phyloP scores from a whole-genome alignment of 2,329 filamentous ascomycete genomes.

The Pseudocercospora fuligena region DNA sequence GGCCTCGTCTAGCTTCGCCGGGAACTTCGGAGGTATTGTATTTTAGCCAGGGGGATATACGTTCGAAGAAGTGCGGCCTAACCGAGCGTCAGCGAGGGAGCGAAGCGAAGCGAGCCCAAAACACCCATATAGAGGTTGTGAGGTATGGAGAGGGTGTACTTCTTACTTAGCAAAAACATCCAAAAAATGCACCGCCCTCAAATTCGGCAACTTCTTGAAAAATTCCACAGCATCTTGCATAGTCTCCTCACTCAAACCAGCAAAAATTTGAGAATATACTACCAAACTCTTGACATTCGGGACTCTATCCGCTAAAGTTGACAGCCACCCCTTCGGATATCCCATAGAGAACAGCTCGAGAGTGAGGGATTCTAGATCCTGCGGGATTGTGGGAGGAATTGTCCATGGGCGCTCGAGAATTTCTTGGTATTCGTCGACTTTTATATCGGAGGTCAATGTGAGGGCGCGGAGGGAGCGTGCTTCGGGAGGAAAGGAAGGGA shows the following conservation, averaged over 20 bases:
- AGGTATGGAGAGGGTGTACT: background rate
- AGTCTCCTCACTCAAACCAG: slow-evolving; percentile 47
- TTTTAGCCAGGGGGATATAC: slow-evolving; percentile 38
- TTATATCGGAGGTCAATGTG: slow-evolving; percentile 56
- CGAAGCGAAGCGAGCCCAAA: no score
- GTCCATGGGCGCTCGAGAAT: slow-evolving; percentile 44
- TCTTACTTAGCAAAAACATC: slow-evolving; percentile 50
- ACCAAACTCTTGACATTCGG: slow-evolving; percentile 51
- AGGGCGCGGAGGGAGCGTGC: slow-evolving; percentile 51
- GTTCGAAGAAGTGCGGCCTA: slow-evolving; percentile 46
- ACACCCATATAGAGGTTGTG: no score
- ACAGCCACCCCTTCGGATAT: slow-evolving; percentile 52
- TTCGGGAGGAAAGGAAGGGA: slow-evolving; percentile 52
- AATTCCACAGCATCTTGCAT: slow-evolving; percentile 48
- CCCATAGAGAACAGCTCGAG: slow-evolving; percentile 57
- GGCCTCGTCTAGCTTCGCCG: slow-evolving; percentile 36
- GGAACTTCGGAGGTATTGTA: slow-evolving; percentile 38
- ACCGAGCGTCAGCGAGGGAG: background rate
- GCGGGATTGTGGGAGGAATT: slow-evolving; percentile 45
- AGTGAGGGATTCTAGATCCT: slow-evolving; percentile 50
- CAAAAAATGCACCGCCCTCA: slow-evolving; percentile 53
- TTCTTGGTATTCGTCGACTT: slow-evolving; percentile 51
- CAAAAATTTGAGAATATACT: slow-evolving; percentile 53
- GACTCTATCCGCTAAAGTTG: slow-evolving; percentile 45
- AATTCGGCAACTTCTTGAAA: slow-evolving; percentile 43